These are phyloP conservation scores for Pistacia integerrima DNA, from an alignment of 345 rosid genomes.

Conservation along the genomic window DNA sequence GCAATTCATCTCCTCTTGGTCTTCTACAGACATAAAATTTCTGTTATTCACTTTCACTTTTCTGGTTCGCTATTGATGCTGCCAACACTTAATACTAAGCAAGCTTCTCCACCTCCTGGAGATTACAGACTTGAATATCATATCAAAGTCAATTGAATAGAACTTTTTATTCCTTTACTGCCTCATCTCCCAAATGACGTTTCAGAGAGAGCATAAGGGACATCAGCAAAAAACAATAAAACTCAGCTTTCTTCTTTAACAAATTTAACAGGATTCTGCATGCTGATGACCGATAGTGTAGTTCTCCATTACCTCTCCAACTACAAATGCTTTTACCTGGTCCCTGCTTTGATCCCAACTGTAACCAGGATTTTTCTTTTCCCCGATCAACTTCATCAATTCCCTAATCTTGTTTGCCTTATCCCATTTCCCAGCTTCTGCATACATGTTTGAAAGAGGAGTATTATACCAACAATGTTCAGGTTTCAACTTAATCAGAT, in stretches of 20 bases:
- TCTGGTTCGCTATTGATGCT: too few relatives aligned
- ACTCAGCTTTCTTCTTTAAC: neutral
- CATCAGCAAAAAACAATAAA: neutral
- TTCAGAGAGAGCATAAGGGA: too few relatives aligned
- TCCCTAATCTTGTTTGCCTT: conserved; percentile 48
- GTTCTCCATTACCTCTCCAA: conserved; percentile 32
- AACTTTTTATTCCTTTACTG: too few relatives aligned
- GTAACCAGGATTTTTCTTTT: conserved; percentile 49
- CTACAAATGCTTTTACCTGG: conserved; percentile 38
- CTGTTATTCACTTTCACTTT: neutral
- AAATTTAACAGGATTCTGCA: conserved; percentile 17
- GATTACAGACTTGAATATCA: too few relatives aligned
- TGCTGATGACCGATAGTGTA: conserved; percentile 18
- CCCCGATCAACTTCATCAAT: conserved; percentile 48
- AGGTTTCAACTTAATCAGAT: conserved; percentile 55
- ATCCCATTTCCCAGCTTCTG: conserved; percentile 56
- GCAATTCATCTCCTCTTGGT: too few relatives aligned
- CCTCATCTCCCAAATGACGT: too few relatives aligned
- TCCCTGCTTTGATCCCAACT: conserved; percentile 56
- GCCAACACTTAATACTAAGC: too few relatives aligned
- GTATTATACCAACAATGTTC: conserved; percentile 47
- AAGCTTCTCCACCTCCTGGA: too few relatives aligned
- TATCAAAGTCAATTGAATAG: too few relatives aligned
- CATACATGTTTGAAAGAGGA: conserved; percentile 49
- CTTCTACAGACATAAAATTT: too few relatives aligned